Evolutionary conservation across 192 early-diverging fungal genomes (phyloP), one percentile per base, ranked within the genome.

Genomic region (Phlyctochytrium bullatum): DNA sequence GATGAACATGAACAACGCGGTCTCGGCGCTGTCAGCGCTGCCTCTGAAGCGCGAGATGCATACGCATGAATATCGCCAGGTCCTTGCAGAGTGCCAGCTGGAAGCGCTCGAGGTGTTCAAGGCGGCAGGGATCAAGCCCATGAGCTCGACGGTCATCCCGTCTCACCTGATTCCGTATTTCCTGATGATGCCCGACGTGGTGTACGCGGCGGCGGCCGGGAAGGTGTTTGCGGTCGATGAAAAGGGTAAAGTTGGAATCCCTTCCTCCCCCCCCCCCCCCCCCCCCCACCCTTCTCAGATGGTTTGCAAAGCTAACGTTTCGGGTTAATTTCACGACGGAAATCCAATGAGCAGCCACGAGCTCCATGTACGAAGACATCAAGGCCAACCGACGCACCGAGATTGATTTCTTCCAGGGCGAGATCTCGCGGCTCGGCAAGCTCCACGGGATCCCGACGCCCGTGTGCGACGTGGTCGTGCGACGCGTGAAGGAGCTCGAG

Each of bases 361-460:
- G 62, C 28, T 72, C 68, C 52, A 75, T 78, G 73, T 81, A 76
- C 63, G 79, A 81, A 68, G 79, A 81, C 59, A 36, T 81, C 51
- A 61, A 53, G 50, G 34, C 52, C 23, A 67, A 74, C 10, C 62
- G 76, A 29, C 35, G 32, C 32, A 81, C 79, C n/a, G 79, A 81
- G 50, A 81, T 81, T 51, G 74, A 75, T 6, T 78, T 66, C 58
- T 35, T 81, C 14, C 76, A 81, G 52, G 79, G 79, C 2, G 67
- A 80, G 52, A 64, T 81, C 35, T 61, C 74, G 12, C 23, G 63
- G n/a, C 34, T 81, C 34, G 76, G 69, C 4, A 73, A 62, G n/a
- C 32, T 64, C 24, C 17, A 47, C 20, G 68, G 69, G 17, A 33
- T 74, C 3, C 59, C 61, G 2, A 73, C 73, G 25, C 79, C 79